Evolutionary conservation across 169 alveolate species (phyloP), one percentile per base, ranked within the genome.

Genomic region (Plasmodium gonderi): DNA sequence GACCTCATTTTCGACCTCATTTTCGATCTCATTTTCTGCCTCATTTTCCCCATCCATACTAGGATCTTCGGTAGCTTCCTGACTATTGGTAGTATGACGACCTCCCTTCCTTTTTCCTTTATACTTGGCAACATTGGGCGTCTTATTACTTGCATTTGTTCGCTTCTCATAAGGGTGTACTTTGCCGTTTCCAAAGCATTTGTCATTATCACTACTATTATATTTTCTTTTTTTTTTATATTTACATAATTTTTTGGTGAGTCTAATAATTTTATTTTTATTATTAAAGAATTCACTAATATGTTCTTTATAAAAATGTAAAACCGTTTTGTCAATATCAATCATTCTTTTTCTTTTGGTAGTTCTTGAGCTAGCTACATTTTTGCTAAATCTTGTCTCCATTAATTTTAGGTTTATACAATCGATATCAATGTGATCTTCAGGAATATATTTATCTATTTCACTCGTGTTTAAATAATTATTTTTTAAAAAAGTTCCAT

Each of bases 261-360:
- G 67, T 54, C 51, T 87, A 75, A 87, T 75, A 44, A 87, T 87
- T 87, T 87, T 87, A 60, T 76, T 87, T 87, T 87, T 87, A 75
- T 87, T 76, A 33, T 74, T 87, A 67, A 87, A 87, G 20, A 87
- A 87, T 42, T 87, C 93, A 44, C 93, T 87, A 40, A 87, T 87
- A 65, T 87, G 93, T 74, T 87, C 93, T 87, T 87, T 87, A 44
- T 87, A 87, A 75, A 75, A 87, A 65, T 87, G 93, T 33, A 87
- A 40, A 40, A 87, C 93, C 9, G 93, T 87, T 87, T 87, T 87
- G 23, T 87, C 93, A n/a, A 87, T 87, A 12, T 87, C 93, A 31
- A 87, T 87, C 93, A 87, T 87, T 78, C 93, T 87, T 87, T 87
- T 87, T 78, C 93, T 87, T 87, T 87, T 87, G 44, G 93, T 87